Evolutionary conservation across 345 rosid genomes (phyloP).

Genomic region (Aethionema arabicum): DNA sequence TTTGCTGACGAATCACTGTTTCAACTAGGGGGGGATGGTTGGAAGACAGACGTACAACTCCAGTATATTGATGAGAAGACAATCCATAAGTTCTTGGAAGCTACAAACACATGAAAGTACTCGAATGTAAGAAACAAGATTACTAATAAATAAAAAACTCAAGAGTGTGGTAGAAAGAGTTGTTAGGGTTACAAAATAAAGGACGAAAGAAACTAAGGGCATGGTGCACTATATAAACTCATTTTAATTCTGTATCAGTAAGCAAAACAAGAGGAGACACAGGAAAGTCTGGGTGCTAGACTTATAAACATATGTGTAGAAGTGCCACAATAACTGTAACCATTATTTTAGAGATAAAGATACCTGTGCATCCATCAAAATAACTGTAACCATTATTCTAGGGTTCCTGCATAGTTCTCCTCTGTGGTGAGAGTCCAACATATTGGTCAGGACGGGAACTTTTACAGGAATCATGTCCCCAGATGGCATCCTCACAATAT

Average conservation of each 20-base stretch:
- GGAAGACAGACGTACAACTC: slow-evolving; percentile 56
- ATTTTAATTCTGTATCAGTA: slow-evolving; percentile 4
- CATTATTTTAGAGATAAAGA: slow-evolving; percentile 11
- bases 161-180: neutral
- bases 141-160: slow-evolving; percentile 13
- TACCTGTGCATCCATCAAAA: slow-evolving; percentile 80
- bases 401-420: slow-evolving; percentile 49
- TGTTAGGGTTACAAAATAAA: neutral
- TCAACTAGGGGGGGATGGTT: slow-evolving; percentile 49
- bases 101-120: slow-evolving; percentile 45
- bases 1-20: slow-evolving; percentile 58
- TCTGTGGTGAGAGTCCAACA: slow-evolving; percentile 78
- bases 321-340: slow-evolving; percentile 2
- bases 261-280: slow-evolving; percentile 9
- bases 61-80: slow-evolving; percentile 66
- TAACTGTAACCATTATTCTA: slow-evolving; percentile 72
- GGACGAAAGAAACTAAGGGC: slow-evolving; percentile 10
- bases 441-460: slow-evolving; percentile 85
- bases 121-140: slow-evolving; percentile 26
- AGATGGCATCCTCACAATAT: slow-evolving; percentile 78
- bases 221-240: slow-evolving; percentile 9
- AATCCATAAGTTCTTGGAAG: slow-evolving; percentile 59
- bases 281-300: slow-evolving; percentile 7
- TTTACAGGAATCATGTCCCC: slow-evolving; percentile 81
- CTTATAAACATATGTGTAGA: neutral